Evolutionary conservation across 495 filamentous ascomycete species (phyloP).

Genomic region (Physcia stellaris): DNA sequence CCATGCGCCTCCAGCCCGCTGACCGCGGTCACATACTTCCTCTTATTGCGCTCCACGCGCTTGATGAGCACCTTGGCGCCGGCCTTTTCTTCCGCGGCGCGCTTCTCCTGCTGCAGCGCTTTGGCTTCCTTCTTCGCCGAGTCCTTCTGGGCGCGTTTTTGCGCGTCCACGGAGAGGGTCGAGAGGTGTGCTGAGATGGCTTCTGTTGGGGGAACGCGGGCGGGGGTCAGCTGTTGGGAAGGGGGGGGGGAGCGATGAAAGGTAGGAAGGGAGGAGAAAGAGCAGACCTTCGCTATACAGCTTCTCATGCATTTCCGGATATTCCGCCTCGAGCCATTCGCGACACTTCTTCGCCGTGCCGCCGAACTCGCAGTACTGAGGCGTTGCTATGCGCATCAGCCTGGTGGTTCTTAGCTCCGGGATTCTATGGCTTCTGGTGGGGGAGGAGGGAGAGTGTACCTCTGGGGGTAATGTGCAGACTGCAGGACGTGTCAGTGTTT

Average conservation of each 20-base stretch:
- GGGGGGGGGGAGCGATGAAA: background rate
- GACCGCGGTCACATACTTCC: constrained; percentile 90
- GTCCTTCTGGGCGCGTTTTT: constrained; percentile 87
- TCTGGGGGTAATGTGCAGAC: constrained; percentile 90
- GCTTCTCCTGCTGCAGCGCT: constrained; percentile 68
- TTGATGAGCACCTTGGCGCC: constrained; percentile 79
- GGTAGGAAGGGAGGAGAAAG: background rate
- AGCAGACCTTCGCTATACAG: constrained; percentile 72
- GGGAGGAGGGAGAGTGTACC: constrained; percentile 34
- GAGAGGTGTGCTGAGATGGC: constrained; percentile 69
- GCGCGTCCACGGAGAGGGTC: constrained; percentile 72
- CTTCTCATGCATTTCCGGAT: constrained; percentile 56
- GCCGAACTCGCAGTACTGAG: constrained; percentile 95
- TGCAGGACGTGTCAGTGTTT: constrained; percentile 21
- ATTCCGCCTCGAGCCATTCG: constrained; percentile 74
- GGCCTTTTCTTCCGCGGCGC: constrained; percentile 62
- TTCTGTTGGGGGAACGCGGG: constrained; percentile 34
- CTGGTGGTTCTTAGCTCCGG: constrained; percentile 17
- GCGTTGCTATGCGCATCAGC: constrained; percentile 11
- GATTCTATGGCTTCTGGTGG: background rate
- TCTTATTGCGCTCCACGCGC: constrained; percentile 93
- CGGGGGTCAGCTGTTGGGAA: background rate
- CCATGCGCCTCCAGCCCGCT: constrained; percentile 79
- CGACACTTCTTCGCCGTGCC: constrained; percentile 96
- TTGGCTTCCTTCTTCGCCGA: constrained; percentile 90